Evolutionary conservation across 2,329 filamentous ascomycete genomes (phyloP).

Genomic region (Pseudocercospora pini-densiflorae): DNA sequence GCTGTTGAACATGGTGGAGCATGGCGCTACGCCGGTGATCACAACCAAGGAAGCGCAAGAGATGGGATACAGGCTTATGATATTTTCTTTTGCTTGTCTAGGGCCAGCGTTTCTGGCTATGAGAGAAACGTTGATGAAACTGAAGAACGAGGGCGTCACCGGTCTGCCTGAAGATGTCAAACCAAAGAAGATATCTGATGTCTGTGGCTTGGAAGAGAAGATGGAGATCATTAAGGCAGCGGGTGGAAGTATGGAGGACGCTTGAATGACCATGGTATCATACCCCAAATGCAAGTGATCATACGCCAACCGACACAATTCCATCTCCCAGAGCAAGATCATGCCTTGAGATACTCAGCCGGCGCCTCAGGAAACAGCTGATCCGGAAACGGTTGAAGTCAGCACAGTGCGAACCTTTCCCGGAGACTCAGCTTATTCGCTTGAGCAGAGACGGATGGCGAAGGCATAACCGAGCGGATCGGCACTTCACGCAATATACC

Average conservation of each 20-base stretch:
- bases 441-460: too few relatives aligned
- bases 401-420: too few relatives aligned
- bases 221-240: conserved; percentile 18
- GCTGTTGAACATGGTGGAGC: conserved; percentile 61
- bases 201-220: conserved; percentile 21
- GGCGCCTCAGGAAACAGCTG: background rate
- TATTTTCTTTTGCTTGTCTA: conserved; percentile 42
- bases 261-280: background rate
- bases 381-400: too few relatives aligned
- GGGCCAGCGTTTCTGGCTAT: conserved; percentile 23
- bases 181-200: conserved; percentile 24
- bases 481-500: too few relatives aligned
- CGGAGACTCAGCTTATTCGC: too few relatives aligned
- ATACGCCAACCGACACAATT: too few relatives aligned
- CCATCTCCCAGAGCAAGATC: too few relatives aligned
- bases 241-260: conserved; percentile 18
- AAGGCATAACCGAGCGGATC: too few relatives aligned
- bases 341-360: background rate
- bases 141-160: conserved; percentile 23
- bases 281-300: background rate
- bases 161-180: conserved; percentile 17
- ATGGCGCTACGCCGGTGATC: conserved; percentile 60
- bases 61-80: conserved; percentile 62
- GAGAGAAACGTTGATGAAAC: conserved; percentile 17
- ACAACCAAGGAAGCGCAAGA: conserved; percentile 56